These are phyloP conservation scores for Salix exigua DNA, from an alignment of 345 rosid species.

Conservation along the genomic window DNA sequence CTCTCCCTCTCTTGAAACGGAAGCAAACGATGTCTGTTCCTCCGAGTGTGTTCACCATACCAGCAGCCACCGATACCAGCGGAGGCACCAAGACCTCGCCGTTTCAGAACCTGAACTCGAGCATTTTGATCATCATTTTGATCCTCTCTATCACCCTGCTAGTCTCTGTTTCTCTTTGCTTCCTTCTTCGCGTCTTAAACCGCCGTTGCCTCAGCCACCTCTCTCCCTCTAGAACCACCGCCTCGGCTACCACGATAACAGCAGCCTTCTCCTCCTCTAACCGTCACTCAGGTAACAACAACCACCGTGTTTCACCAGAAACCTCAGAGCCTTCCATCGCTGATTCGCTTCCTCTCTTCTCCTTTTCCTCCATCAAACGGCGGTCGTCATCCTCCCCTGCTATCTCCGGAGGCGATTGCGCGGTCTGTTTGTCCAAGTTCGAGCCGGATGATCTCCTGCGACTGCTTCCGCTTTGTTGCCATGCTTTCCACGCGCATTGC, in stretches of 20 bases:
- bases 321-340: slow-evolving; percentile 29
- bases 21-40: slow-evolving; percentile 6
- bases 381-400: slow-evolving; percentile 39
- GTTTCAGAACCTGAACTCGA: slow-evolving; percentile 52
- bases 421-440: slow-evolving; percentile 80
- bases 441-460: slow-evolving; percentile 73
- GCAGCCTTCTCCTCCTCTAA: slow-evolving; percentile 8
- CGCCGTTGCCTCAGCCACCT: slow-evolving; percentile 47
- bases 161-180: slow-evolving; percentile 62
- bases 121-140: slow-evolving; percentile 50
- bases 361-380: slow-evolving; percentile 62
- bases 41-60: neutral
- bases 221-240: slow-evolving; percentile 23
- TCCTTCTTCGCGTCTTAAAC: slow-evolving; percentile 68
- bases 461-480: slow-evolving; percentile 81
- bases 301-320: slow-evolving; percentile 51
- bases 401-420: slow-evolving; percentile 53
- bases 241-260: neutral
- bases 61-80: slow-evolving; percentile 21
- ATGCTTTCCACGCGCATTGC: slow-evolving; percentile 80
- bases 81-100: slow-evolving; percentile 7
- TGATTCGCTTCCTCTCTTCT: slow-evolving; percentile 76
- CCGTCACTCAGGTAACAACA: slow-evolving; percentile 22
- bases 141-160: slow-evolving; percentile 56
- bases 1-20: neutral